Conservation (phyloP, 495 filamentous ascomycete species). For the Sabuloglossum arenarium region DNA sequence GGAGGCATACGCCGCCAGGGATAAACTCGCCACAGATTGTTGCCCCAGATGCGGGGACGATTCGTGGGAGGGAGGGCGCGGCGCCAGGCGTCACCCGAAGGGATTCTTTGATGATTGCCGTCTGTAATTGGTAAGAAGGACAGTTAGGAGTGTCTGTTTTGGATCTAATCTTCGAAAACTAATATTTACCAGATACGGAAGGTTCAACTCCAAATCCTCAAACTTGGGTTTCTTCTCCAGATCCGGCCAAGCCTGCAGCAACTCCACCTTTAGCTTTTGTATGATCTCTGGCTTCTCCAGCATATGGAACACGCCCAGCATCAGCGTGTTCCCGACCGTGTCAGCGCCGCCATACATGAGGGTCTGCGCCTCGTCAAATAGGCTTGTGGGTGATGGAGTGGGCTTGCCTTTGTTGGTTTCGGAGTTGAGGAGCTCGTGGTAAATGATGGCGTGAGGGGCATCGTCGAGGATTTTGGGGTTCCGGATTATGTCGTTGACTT, state of each 20-base stretch:
- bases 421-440: slow-evolving; percentile 15
- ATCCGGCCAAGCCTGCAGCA: slow-evolving; percentile 14
- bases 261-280: slow-evolving; percentile 14
- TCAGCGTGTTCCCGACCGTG: slow-evolving; percentile 19
- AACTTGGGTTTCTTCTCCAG: slow-evolving; percentile 10
- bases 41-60: background rate
- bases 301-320: slow-evolving; percentile 16
- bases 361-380: slow-evolving; percentile 17
- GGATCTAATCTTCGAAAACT: background rate
- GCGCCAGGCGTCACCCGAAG: slow-evolving; percentile 1
- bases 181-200: slow-evolving; percentile 13
- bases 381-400: slow-evolving; percentile 5
- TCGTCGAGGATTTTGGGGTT: slow-evolving; percentile 13
- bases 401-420: no score
- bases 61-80: background rate
- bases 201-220: slow-evolving; percentile 16
- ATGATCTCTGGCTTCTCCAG: slow-evolving; percentile 11
- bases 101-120: slow-evolving; percentile 16
- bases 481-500: slow-evolving; percentile 11
- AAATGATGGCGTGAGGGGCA: slow-evolving; percentile 19
- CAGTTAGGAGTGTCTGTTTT: background rate
- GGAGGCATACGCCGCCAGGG: slow-evolving; percentile 5
- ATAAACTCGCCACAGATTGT: background rate
- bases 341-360: slow-evolving; percentile 23
- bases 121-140: slow-evolving; percentile 7